Evolutionary conservation across 2,329 filamentous ascomycete species (phyloP), one percentile per base, ranked within the genome.

Genomic region (Ustulina deusta): DNA sequence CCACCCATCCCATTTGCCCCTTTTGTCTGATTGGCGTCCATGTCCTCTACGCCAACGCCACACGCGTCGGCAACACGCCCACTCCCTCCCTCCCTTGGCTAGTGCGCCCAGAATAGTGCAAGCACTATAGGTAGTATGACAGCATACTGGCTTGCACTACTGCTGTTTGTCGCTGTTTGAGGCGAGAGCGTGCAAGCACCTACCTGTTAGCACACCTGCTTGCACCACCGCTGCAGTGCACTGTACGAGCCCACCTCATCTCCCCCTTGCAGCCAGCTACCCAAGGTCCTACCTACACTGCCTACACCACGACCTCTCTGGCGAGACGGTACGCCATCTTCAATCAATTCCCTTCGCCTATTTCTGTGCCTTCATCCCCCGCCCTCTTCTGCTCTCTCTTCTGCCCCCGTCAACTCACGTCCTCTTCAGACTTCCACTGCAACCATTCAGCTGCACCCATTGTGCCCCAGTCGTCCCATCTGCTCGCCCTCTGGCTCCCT

Each of bases 31-130:
- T 72, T 72, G 72, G 73, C 27, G 40, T 52, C 10, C 6, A 36
- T 51, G 46, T 44, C 36, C 40, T 63, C 51, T 59, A 73, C 74
- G 69, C 73, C 75, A 75, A 74, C 74, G 71, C 71, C 73, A 77
- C 48, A 52, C 76, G 75, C 76, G 76, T 76, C 73, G 61, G 69
- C 58, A 64, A 76, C 75, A 76, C 75, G 74, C 73, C 62, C 49
- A 61, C 40, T 27, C 34, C 52, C 36, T 13, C 15, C 36, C 54
- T 40, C 22, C 34, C 25, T 51, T 17, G n/a, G 15, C 13, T 46
- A 46, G 42, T 46, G 11, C 7, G 20, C 29, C n/a, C n/a, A n/a
- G n/a, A n/a, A n/a, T n/a, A n/a, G n/a, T n/a, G n/a, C 11, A 11
- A 20, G 25, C 29, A 51, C 46, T 15, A 5, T 51, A 51, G 25